Percentiles rank a stretch among this genome's conserved stretches.
Evolutionary conservation across 2,329 filamentous ascomycete genomes (phyloP).

Genomic region (Cladosporium phlei): DNA sequence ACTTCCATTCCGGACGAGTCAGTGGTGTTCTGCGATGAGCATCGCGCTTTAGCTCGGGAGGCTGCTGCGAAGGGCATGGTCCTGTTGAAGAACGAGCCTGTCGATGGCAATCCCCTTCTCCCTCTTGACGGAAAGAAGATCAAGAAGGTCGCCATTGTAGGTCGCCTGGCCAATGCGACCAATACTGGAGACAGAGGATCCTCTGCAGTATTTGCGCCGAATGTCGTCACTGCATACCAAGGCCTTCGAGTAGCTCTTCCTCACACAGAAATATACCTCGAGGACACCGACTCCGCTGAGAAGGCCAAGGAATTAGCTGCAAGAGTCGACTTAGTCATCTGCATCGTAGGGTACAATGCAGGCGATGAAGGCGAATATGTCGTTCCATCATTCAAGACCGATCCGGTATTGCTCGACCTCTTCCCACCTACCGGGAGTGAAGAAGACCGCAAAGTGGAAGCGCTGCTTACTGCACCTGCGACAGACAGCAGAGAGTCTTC

Average conservation of each 20-base stretch:
- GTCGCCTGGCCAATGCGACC: slow-evolving; percentile 15
- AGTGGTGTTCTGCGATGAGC: slow-evolving; percentile 15
- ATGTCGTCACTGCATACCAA: slow-evolving; percentile 15
- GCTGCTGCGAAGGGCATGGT: slow-evolving; percentile 18
- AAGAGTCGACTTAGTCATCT: slow-evolving; percentile 11
- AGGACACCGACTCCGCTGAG: slow-evolving; percentile 13
- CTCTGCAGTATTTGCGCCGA: slow-evolving; percentile 15
- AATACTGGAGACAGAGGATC: slow-evolving; percentile 17
- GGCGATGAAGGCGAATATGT: slow-evolving; percentile 16
- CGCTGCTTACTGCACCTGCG: not conserved
- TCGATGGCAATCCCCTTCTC: not conserved
- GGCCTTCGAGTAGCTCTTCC: slow-evolving; percentile 14
- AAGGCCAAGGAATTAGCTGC: slow-evolving; percentile 7
- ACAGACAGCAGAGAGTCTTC: not conserved
- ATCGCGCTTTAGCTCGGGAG: slow-evolving; percentile 16
- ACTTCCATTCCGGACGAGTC: not conserved
- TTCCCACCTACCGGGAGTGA: slow-evolving; percentile 13
- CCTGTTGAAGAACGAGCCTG: slow-evolving; percentile 16
- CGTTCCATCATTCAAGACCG: slow-evolving; percentile 11
- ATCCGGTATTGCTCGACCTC: slow-evolving; percentile 11
- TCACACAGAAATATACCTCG: slow-evolving; percentile 1
- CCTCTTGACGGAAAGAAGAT: not conserved
- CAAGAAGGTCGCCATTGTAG: slow-evolving; percentile 15
- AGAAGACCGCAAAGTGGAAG: slow-evolving; percentile 1
- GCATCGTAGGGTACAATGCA: slow-evolving; percentile 13